These are phyloP conservation scores for Lipomyces mesembrius DNA, from an alignment of 805 yeast genomes.

Conservation along the genomic window DNA sequence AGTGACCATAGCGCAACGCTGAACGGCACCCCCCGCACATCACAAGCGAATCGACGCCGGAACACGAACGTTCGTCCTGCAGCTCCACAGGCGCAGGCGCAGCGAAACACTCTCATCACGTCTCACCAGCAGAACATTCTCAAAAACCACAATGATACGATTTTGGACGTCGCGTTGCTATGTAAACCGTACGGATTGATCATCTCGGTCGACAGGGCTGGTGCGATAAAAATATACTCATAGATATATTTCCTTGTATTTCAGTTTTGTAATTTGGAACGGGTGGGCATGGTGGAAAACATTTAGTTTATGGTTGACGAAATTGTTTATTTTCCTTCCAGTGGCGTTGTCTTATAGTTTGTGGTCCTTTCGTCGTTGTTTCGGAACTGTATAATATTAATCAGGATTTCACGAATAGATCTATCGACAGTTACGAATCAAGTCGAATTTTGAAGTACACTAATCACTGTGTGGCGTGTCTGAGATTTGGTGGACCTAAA, in stretches of 20 bases:
- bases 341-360: not conserved
- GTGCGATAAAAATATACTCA: constrained; percentile 61
- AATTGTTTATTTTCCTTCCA: not conserved
- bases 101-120: constrained; percentile 48
- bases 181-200: constrained; percentile 62
- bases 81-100: constrained; percentile 21
- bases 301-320: not conserved
- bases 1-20: constrained; percentile 44
- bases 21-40: constrained; percentile 24
- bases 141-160: constrained; percentile 56
- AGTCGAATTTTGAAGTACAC: too few relatives aligned
- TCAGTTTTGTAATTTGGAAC: not conserved
- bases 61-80: constrained; percentile 23
- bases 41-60: constrained; percentile 14
- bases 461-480: too few relatives aligned
- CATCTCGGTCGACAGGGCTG: constrained; percentile 69
- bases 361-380: not conserved
- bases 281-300: not conserved
- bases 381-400: not conserved
- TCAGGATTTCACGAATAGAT: too few relatives aligned
- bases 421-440: too few relatives aligned
- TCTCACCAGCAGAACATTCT: constrained; percentile 53
- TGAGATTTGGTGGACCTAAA: too few relatives aligned
- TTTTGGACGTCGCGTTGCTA: constrained; percentile 56
- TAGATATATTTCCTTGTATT: constrained; percentile 8